Base-by-base conservation (phyloP, 176 grass and related monocot genomes). In the Pontederia crassipes region DNA sequence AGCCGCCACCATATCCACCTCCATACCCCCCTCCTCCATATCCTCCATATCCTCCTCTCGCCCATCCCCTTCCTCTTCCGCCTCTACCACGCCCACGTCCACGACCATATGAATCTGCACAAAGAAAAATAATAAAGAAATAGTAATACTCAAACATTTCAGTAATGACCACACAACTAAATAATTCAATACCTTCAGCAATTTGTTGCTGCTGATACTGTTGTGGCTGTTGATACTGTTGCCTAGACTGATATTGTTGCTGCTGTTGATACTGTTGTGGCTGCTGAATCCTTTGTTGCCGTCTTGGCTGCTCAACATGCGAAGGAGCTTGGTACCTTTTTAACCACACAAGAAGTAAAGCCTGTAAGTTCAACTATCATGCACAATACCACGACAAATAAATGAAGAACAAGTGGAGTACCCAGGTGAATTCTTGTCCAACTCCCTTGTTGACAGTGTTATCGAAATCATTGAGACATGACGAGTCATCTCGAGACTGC, bases 381-480 rank as follows among this genome's bases (percentile, higher is more conserved):
- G 54, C 8, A n/a, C 51, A 10, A 29, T 46, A 27, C 12, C 16
- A 6, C 49, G 13, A 3, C 61, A 35, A 2, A 45, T 69, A 55
- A 58, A 20, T 26, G 32, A 40, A 40, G 32, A 59, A 48, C 61
- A 71, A 86, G 75, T 17, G 60, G 15, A 61, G 64, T 83, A 92
- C 93, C 93, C 93, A 12, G 79, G 73, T 14, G 93, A 85, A 54
- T 52, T 85, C 59, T 76, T 83, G 70, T 88, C 72, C 24, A 85
- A 75, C 70, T 97, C 87, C 66, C 77, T 81, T 11, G 78, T 79
- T 65, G 93, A 97, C 35, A 97, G 58, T n/a, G 84, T 91, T 83
- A 97, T 81, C 45, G 93, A 97, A 29, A 97, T 83, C 93, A 92
- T 91, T 71, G 93, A 97, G 67, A 97, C 93, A 85, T 88, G 93